phyloP scores from a whole-genome alignment of 2,329 filamentous ascomycete genomes.

The Colletotrichum camelliae region DNA sequence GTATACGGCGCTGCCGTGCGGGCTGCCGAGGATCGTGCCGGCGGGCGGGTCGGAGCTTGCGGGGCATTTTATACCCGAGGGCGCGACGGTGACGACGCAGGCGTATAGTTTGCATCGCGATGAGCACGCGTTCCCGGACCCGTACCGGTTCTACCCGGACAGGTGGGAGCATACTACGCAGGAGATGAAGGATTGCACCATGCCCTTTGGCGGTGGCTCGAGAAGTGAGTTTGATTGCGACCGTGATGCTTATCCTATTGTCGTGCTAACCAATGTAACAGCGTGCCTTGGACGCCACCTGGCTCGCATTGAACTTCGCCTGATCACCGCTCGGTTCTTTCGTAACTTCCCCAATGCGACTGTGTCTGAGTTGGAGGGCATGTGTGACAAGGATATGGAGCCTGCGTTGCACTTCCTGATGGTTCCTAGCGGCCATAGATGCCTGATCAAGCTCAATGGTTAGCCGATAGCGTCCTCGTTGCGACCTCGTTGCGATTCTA shows the following conservation, averaged over 20 bases:
- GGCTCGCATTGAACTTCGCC: conserved; percentile 61
- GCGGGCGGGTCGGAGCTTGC: conserved; percentile 40
- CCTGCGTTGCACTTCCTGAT: conserved; percentile 37
- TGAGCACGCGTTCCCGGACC: conserved; percentile 43
- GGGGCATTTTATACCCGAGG: conserved; percentile 44
- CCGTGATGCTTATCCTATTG: too few relatives aligned
- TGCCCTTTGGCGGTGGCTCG: conserved; percentile 58
- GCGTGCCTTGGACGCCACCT: conserved; percentile 63
- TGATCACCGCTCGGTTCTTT: conserved; percentile 58
- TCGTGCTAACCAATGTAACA: accelerated
- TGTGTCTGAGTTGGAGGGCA: conserved; percentile 33
- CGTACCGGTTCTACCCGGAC: conserved; percentile 28
- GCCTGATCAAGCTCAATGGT: conserved; percentile 27
- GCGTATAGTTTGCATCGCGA: conserved; percentile 53
- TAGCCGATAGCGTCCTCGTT: not conserved
- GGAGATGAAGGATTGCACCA: conserved; percentile 53
- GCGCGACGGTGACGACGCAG: conserved; percentile 46
- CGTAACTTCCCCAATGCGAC: conserved; percentile 44
- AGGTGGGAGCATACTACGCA: conserved; percentile 17
- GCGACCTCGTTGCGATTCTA: not conserved
- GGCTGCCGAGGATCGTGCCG: conserved; percentile 46
- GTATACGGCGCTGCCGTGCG: conserved; percentile 43
- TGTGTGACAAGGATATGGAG: conserved; percentile 41
- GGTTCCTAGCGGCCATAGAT: conserved; percentile 34
- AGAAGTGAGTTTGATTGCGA: not conserved